Base-by-base conservation (phyloP, 164 flowering plant genomes). In the grape (Vitis vinifera) region DNA sequence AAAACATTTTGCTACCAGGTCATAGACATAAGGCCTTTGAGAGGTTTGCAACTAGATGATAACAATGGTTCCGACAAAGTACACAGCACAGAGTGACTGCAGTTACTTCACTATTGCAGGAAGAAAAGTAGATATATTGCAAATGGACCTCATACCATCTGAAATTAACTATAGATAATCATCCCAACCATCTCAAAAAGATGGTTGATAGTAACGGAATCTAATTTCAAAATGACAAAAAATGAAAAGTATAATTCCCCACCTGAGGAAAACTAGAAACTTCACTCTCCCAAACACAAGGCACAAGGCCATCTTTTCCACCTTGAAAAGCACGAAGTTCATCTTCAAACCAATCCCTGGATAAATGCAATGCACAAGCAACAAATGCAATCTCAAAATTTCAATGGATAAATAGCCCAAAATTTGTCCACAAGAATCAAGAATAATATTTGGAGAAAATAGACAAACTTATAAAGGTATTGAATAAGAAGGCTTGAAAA, bases 271-370 rank as follows among this genome's bases (percentile, higher is more conserved):
- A 96, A 77, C 89, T 89, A 68, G 93, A 82, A 73, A 79, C 75
- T 74, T 93, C 95, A 72, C 75, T 72, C 55, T 91, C 97, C 99
- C 98, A 93, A 3, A 89, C 87, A 76, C 95, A 87, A 51, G 98
- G 97, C 83, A 89, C 65, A 50, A 90, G 78, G 16, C 98, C 97
- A 86, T 91, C 97, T 73, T 88, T 87, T 70, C 95, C 99, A 56
- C 99, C 99, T 83, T 91, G 87, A 77, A 96, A 96, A 63, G 93
- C 95, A 67, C 97, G 90, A 70, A 96, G 93, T 75, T 96, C 99
- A 79, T 96, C 99, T 77, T 96, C 99, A 85, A 93, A 89, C 97
- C 91, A 96, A 76, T 96, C 99, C 88, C 98, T 93, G 65, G 2
- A 65, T 47, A 56, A 68, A 29, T 30, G 65, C 14, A 67, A 63